Evolutionary conservation across 2,329 filamentous ascomycete genomes (phyloP).

Genomic region (Trichoderma brevicompactum): DNA sequence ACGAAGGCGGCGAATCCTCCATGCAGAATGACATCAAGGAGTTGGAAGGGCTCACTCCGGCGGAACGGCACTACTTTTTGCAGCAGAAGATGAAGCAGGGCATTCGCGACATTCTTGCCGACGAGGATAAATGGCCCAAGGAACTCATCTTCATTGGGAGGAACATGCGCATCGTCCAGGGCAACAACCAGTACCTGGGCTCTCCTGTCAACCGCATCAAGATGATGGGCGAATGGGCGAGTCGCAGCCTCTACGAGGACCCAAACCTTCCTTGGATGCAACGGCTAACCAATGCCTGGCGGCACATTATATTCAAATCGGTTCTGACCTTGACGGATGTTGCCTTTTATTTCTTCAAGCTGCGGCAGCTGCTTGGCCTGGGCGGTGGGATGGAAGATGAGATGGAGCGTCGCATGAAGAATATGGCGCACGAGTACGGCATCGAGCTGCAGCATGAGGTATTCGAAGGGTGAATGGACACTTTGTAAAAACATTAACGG

Average conservation of each 20-base stretch:
- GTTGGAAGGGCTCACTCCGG: conserved; percentile 60
- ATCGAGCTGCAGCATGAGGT: conserved; percentile 87
- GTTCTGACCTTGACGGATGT: conserved; percentile 79
- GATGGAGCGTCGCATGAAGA: conserved; percentile 84
- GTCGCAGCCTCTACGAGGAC: conserved; percentile 77
- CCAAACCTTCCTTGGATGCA: conserved; percentile 65
- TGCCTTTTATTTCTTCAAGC: conserved; percentile 79
- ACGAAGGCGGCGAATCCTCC: conserved; percentile 78
- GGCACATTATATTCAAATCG: conserved; percentile 79
- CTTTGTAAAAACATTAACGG: neutral
- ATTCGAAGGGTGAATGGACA: conserved; percentile 71
- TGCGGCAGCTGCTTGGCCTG: conserved; percentile 75
- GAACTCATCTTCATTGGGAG: conserved; percentile 91
- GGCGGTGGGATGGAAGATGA: conserved; percentile 93
- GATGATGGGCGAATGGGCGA: conserved; percentile 91
- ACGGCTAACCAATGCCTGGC: conserved; percentile 70
- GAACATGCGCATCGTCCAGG: conserved; percentile 91
- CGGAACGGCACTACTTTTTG: conserved; percentile 86
- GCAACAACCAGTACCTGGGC: conserved; percentile 88
- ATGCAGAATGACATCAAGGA: conserved; percentile 64
- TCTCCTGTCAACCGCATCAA: conserved; percentile 91
- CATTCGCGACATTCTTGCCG: conserved; percentile 70
- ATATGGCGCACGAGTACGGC: conserved; percentile 87
- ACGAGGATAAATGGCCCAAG: conserved; percentile 86
- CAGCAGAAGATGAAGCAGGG: conserved; percentile 79